Base-by-base conservation (phyloP, 768 basidiomycete species). In the Pleurotus platypus region DNA sequence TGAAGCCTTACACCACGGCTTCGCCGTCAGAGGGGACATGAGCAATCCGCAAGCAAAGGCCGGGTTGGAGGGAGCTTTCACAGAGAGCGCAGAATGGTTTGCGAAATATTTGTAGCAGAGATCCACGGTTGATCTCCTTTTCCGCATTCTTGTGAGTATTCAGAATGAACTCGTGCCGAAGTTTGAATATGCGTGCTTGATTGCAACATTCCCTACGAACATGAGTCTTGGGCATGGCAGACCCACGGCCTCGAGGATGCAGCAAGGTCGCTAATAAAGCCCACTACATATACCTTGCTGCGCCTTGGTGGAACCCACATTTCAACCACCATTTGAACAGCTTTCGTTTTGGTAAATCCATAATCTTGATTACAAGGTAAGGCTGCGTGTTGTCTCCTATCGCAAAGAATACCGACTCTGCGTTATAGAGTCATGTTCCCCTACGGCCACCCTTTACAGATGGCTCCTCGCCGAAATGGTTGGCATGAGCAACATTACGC, bases 51-150 rank as follows among this genome's bases (percentile, higher is more conserved):
- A 70, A 57, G 68, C 78, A 56, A 80, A 79, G 70, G 75, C 76
- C 13, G 82, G 76, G 38, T 81, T 81, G 67, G 82, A 83, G 61
- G 78, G 78, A 6, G 69, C 79, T 0, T 82, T 83, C 71, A 76
- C 78, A 66, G 72, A 74, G 26, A 69, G 71, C 16, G 78, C 82
- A 16, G 70, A 78, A 55, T 83, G 72, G 70, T 76, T 82, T 66
- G 60, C 60, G 59, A 66, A 74, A 60, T 58, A 73, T 57, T 16
- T 50, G 43, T 61, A 45, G 66, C 22, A 13, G 24, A 15, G 13
- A 24, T 20, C 18, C 8, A 40, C 2, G 27, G 9, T 49, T 35
- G 9, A 35, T 11, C 1, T 1, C 30, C 30, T 35, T 35, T 35
- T 35, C 30, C 30, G 30, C 30, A 11, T 35, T 35, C 30, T 35